Evolutionary conservation across 78 protist species (phyloP).

Genomic region (Capsaspora owczarzaki): DNA sequence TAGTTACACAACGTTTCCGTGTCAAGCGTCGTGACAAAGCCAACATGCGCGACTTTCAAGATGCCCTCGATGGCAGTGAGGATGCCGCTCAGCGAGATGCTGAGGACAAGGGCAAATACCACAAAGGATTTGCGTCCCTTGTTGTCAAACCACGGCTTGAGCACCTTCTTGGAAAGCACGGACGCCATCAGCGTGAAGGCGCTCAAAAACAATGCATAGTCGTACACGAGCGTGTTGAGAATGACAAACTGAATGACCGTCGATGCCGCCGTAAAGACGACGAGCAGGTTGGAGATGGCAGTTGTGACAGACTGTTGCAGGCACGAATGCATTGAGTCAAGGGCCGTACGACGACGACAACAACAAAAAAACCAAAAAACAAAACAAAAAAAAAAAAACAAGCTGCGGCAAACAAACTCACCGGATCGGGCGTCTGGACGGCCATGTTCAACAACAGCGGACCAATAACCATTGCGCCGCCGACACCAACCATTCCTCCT

Average conservation of each 20-base stretch:
- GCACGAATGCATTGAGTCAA: too few species aligned
- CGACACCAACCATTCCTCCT: constrained; percentile 20
- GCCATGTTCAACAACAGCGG: constrained; percentile 34
- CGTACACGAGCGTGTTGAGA: not conserved
- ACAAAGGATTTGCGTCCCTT: not conserved
- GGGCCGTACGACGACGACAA: too few species aligned
- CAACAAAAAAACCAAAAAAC: too few species aligned
- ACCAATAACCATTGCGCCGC: constrained; percentile 41
- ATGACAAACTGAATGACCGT: constrained; percentile 26
- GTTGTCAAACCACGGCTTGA: not conserved
- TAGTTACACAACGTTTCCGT: not conserved
- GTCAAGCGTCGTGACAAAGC: not conserved
- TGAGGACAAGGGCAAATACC: not conserved
- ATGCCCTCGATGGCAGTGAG: not conserved
- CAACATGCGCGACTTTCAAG: not conserved
- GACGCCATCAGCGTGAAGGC: not conserved
- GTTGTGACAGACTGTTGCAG: too few species aligned
- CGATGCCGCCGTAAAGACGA: constrained; percentile 36
- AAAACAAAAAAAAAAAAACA: too few species aligned
- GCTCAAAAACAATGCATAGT: constrained; percentile 4
- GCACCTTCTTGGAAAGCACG: not conserved
- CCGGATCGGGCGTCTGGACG: constrained; percentile 7
- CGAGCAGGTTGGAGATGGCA: not conserved
- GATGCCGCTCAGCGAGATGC: not conserved
- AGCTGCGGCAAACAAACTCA: not conserved